Conservation (phyloP, 2,329 filamentous ascomycete species). For the Aspergillus sp. region DNA sequence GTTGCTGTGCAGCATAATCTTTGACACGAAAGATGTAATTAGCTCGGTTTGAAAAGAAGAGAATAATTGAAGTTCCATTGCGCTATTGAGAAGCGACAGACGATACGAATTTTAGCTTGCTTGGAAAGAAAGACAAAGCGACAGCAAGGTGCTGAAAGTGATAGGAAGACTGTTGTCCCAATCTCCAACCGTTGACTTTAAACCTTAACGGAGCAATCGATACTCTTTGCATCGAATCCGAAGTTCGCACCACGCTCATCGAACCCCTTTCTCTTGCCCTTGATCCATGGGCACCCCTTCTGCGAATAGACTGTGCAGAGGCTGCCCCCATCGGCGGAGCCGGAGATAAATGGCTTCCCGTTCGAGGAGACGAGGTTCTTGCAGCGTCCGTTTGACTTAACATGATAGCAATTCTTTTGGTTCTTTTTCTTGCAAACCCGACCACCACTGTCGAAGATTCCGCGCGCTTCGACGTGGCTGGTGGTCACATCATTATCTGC, state of each 20-base stretch:
- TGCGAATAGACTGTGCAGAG: neutral
- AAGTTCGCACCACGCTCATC: neutral
- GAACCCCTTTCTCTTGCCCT: neutral
- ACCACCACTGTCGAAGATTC: neutral
- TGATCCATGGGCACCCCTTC: neutral
- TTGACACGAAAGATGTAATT: too few relatives aligned
- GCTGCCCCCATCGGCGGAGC: neutral
- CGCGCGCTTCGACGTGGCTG: neutral
- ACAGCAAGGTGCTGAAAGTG: too few relatives aligned
- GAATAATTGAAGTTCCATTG: too few relatives aligned
- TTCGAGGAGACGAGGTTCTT: slow-evolving; percentile 1
- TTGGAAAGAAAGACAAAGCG: too few relatives aligned
- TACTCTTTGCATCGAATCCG: neutral
- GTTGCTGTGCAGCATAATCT: too few relatives aligned
- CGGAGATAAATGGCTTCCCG: neutral
- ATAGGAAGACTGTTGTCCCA: too few relatives aligned
- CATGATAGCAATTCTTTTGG: neutral
- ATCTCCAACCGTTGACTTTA: neutral
- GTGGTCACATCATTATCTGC: neutral
- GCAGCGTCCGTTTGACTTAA: slow-evolving; percentile 1
- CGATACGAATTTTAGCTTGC: too few relatives aligned
- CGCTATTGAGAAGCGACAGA: too few relatives aligned
- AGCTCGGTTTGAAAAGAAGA: too few relatives aligned
- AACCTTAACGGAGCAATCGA: neutral
- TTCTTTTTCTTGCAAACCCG: neutral